Conservation (phyloP, 2,329 filamentous ascomycete species). For the Phialophora expanda region DNA sequence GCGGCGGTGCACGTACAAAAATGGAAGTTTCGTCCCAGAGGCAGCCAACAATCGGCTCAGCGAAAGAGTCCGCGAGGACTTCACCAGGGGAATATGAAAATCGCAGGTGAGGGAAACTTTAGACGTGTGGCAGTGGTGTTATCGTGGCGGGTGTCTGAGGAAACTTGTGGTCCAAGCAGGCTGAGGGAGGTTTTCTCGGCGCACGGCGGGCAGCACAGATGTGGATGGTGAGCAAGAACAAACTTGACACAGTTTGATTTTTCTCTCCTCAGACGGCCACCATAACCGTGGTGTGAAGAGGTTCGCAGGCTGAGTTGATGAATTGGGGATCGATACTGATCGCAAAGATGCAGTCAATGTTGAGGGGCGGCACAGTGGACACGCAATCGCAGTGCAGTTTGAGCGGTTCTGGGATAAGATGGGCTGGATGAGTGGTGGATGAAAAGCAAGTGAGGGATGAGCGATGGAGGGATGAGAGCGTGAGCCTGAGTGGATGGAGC, state of each 20-base stretch:
- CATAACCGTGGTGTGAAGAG: background rate
- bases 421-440: conserved; percentile 18
- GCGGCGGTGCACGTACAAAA: conserved; percentile 26
- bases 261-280: conserved; percentile 5
- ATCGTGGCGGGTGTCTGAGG: conserved; percentile 30
- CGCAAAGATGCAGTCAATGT: conserved; percentile 21
- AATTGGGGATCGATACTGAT: conserved; percentile 17
- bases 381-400: conserved; percentile 15
- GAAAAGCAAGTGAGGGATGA: conserved; percentile 15
- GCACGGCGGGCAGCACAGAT: conserved; percentile 27
- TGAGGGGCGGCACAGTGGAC: conserved; percentile 14
- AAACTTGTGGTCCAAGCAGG: conserved; percentile 31
- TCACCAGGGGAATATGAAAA: conserved; percentile 3
- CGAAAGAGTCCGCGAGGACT: conserved; percentile 23
- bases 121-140: conserved; percentile 21
- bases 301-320: background rate
- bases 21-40: conserved; percentile 19
- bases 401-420: conserved; percentile 19
- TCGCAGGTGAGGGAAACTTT: conserved; percentile 18
- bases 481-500: conserved; percentile 17
- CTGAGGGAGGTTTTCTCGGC: conserved; percentile 34
- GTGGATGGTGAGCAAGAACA: conserved; percentile 12
- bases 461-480: conserved; percentile 5
- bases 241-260: conserved; percentile 19
- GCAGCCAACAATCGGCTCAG: conserved; percentile 28